Conservation (phyloP, 2,329 filamentous ascomycete species). For the Sarocladium oryzae region DNA sequence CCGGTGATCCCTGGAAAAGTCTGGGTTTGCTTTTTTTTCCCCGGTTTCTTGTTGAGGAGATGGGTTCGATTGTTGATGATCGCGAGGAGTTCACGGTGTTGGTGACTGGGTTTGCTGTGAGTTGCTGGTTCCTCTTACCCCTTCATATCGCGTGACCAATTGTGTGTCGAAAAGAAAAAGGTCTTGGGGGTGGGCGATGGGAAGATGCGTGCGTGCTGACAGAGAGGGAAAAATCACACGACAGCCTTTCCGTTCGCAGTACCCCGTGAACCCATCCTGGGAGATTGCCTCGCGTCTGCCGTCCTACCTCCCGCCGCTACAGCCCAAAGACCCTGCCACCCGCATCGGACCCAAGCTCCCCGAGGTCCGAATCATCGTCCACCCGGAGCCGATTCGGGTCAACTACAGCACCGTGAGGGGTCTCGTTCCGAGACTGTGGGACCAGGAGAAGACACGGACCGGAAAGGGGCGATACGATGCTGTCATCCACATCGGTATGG, state of each 20-base stretch:
- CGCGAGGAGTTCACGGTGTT: slow-evolving; percentile 12
- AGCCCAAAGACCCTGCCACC: slow-evolving; percentile 32
- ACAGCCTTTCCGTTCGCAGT: slow-evolving; percentile 69
- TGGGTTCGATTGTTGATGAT: slow-evolving; percentile 11
- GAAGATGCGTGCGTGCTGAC: too few relatives aligned
- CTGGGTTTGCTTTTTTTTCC: too few relatives aligned
- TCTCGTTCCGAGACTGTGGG: slow-evolving; percentile 59
- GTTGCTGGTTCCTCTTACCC: neutral
- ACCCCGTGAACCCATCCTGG: slow-evolving; percentile 72
- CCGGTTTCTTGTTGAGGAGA: neutral
- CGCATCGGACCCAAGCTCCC: slow-evolving; percentile 25
- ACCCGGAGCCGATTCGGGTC: slow-evolving; percentile 63
- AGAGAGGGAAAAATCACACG: neutral
- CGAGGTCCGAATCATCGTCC: slow-evolving; percentile 55
- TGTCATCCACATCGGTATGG: slow-evolving; percentile 76
- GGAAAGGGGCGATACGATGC: slow-evolving; percentile 46
- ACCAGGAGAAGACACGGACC: slow-evolving; percentile 24
- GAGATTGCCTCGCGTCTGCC: slow-evolving; percentile 69
- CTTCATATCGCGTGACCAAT: neutral
- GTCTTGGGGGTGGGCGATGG: too few relatives aligned
- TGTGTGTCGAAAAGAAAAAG: neutral
- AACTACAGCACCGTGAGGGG: slow-evolving; percentile 61
- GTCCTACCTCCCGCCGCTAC: slow-evolving; percentile 48
- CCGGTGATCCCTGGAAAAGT: too few relatives aligned
- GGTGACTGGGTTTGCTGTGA: slow-evolving; percentile 8